Conservation (phyloP, 495 filamentous ascomycete genomes). For the Podospora pseudoanserina region DNA sequence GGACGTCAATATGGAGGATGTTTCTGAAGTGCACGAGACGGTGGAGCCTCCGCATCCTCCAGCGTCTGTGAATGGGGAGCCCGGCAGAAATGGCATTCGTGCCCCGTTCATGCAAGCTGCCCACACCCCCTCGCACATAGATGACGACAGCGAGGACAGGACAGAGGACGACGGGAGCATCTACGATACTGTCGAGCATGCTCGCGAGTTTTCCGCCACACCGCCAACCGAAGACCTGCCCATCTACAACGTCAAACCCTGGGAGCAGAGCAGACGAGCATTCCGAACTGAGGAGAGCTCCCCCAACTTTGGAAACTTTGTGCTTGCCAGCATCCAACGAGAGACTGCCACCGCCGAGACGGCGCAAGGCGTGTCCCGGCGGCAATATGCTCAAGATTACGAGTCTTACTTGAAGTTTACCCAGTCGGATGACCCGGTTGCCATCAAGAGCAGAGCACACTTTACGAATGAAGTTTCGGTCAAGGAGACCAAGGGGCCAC, state of each 20-base stretch:
- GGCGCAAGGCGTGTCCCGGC: constrained; percentile 31
- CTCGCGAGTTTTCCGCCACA: constrained; percentile 46
- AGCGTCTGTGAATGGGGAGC: constrained; percentile 30
- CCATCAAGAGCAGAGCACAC: constrained; percentile 44
- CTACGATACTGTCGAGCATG: constrained; percentile 48
- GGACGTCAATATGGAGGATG: constrained; percentile 45
- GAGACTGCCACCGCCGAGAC: constrained; percentile 18
- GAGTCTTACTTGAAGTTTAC: constrained; percentile 50
- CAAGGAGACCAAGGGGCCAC: constrained; percentile 33
- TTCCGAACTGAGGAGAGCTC: constrained; percentile 30
- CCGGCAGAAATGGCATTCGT: constrained; percentile 15
- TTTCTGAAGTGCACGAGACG: constrained; percentile 39
- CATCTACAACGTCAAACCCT: constrained; percentile 38
- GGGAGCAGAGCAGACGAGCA: constrained; percentile 40
- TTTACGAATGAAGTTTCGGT: constrained; percentile 31
- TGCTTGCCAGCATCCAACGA: constrained; percentile 30
- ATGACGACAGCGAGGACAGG: constrained; percentile 49
- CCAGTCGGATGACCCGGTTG: constrained; percentile 48
- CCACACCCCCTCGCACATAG: constrained; percentile 23
- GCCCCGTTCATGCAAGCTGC: constrained; percentile 13
- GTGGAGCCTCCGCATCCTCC: constrained; percentile 45
- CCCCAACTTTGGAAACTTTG: constrained; percentile 32
- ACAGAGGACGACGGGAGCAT: constrained; percentile 60
- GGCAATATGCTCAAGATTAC: constrained; percentile 40
- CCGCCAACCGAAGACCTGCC: constrained; percentile 49